These are phyloP conservation scores for Kwoniella heveanensis DNA, from an alignment of 768 basidiomycete genomes.

Conservation along the genomic window DNA sequence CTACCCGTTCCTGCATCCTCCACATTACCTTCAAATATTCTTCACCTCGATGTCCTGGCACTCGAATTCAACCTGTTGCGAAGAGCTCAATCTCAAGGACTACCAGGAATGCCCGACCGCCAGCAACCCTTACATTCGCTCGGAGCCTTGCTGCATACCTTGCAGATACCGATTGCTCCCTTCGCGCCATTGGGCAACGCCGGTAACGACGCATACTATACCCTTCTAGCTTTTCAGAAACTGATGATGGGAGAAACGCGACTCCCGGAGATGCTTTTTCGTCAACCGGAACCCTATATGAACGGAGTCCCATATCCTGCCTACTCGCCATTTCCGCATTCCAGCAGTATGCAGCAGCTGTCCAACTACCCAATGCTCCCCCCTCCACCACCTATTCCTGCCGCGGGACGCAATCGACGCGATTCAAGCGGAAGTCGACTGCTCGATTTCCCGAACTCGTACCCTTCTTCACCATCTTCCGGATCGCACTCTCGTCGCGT, in stretches of 20 bases:
- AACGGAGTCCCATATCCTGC: constrained; percentile 7
- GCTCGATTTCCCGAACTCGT: constrained; percentile 1
- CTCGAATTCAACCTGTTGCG: constrained; percentile 50
- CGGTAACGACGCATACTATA: constrained; percentile 55
- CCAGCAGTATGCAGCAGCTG: constrained; percentile 11
- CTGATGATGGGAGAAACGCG: constrained; percentile 52
- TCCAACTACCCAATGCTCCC: constrained; percentile 15
- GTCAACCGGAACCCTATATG: constrained; percentile 22
- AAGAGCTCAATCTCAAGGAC: constrained; percentile 37
- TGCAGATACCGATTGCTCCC: constrained; percentile 47
- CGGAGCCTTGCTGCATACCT: constrained; percentile 37
- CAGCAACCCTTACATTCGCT: constrained; percentile 41
- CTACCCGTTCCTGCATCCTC: constrained; percentile 44
- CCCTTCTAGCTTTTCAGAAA: constrained; percentile 51
- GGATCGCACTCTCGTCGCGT: constrained; percentile 2
- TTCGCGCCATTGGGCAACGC: constrained; percentile 52
- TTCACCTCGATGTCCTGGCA: constrained; percentile 50
- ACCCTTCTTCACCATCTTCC: constrained; percentile 18
- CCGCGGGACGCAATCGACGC: constrained; percentile 8
- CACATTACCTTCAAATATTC: constrained; percentile 49
- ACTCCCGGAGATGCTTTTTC: constrained; percentile 40
- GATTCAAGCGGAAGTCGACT: constrained; percentile 15
- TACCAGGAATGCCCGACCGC: constrained; percentile 40
- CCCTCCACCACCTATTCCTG: constrained; percentile 13
- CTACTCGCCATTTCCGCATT: constrained; percentile 10